Conservation (phyloP, 352 stramenopile genomes). For the Pythium aquatile region DNA sequence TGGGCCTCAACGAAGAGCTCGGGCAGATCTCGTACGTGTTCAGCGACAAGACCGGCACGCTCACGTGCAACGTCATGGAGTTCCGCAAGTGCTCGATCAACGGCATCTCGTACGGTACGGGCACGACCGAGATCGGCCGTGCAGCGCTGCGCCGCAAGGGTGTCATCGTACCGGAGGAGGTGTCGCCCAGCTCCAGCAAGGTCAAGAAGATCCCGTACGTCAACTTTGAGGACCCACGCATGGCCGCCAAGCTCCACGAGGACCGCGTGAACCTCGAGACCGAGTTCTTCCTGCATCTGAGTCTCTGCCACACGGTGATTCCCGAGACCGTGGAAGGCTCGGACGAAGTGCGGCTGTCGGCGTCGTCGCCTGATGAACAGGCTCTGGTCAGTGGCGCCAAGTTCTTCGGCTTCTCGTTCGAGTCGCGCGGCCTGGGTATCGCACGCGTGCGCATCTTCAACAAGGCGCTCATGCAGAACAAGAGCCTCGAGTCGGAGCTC, state of each 20-base stretch:
- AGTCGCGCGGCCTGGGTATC: constrained; percentile 59
- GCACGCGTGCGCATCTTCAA: constrained; percentile 59
- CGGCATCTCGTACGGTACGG: constrained; percentile 90
- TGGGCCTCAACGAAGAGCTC: constrained; percentile 89
- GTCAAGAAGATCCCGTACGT: constrained; percentile 64
- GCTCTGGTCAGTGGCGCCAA: constrained; percentile 86
- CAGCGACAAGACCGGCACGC: constrained; percentile 94
- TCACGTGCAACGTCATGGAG: constrained; percentile 97
- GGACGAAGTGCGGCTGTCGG: constrained; percentile 60
- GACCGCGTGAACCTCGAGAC: constrained; percentile 40
- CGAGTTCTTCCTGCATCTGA: constrained; percentile 85
- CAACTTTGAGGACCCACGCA: constrained; percentile 68
- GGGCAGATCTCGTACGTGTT: constrained; percentile 92
- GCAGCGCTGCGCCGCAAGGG: constrained; percentile 66
- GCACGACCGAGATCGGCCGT: constrained; percentile 77
- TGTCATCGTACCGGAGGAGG: constrained; percentile 47
- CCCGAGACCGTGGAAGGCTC: constrained; percentile 52
- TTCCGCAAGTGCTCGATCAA: constrained; percentile 96
- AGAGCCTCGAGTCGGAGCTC: constrained; percentile 37
- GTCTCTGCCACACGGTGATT: constrained; percentile 81
- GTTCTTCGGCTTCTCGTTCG: constrained; percentile 76
- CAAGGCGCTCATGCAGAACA: constrained; percentile 41
- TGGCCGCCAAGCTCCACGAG: constrained; percentile 45
- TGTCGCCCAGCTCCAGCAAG: constrained; percentile 21
- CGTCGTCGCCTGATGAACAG: constrained; percentile 87